Evolutionary conservation across 768 basidiomycete species (phyloP).

Genomic region (Lactarius quietus): DNA sequence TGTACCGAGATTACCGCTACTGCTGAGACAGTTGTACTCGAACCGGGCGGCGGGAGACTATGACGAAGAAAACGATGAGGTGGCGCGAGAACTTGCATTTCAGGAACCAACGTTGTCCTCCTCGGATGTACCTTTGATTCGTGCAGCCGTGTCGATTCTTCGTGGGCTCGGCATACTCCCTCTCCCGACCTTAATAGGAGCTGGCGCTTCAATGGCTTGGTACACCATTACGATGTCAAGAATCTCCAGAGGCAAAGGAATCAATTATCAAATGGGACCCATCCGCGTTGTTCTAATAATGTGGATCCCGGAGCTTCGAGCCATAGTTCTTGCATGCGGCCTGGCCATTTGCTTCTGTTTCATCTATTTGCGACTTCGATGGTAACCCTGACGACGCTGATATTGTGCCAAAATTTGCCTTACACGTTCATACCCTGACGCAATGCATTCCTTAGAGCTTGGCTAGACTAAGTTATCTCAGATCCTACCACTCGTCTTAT

Average conservation of each 20-base stretch:
- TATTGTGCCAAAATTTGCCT: neutral
- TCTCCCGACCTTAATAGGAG: constrained; percentile 59
- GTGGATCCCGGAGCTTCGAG: constrained; percentile 25
- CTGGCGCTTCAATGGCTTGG: constrained; percentile 62
- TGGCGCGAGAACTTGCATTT: constrained; percentile 12
- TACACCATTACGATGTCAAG: constrained; percentile 57
- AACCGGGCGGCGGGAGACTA: neutral
- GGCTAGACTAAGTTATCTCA: neutral
- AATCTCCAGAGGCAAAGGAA: constrained; percentile 36
- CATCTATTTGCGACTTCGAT: neutral
- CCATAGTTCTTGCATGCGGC: neutral
- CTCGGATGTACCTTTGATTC: constrained; percentile 4
- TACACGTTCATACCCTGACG: neutral
- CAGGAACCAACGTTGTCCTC: constrained; percentile 14
- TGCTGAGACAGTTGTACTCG: constrained; percentile 28
- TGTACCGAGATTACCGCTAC: constrained; percentile 54
- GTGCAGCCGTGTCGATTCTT: constrained; percentile 22
- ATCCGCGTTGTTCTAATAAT: constrained; percentile 28
- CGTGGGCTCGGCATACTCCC: constrained; percentile 21
- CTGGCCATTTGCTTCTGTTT: constrained; percentile 2
- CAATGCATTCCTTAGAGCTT: neutral
- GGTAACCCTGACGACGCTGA: neutral
- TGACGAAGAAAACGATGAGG: constrained; percentile 18
- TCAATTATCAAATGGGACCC: constrained; percentile 28
- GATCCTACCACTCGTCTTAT: neutral